These are phyloP conservation scores for Gracilaria domingensis DNA, from an alignment of 23 red algal genomes.

Conservation along the genomic window DNA sequence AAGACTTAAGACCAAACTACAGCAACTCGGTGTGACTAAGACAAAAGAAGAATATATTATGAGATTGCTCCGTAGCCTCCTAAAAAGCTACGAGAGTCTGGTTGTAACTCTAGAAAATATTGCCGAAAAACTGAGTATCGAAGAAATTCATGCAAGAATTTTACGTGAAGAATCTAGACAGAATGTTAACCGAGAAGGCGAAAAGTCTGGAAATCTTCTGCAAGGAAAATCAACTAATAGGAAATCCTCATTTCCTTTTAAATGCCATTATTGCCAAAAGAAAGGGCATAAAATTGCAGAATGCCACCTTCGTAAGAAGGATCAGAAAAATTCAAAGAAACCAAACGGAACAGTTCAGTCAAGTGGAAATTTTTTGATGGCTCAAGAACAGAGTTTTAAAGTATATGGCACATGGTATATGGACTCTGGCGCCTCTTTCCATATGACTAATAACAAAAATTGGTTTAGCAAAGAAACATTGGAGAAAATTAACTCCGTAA, in stretches of 20 bases:
- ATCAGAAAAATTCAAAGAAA: too few relatives aligned
- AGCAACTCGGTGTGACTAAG: not conserved
- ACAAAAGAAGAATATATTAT: slow-evolving; percentile 12
- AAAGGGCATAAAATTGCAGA: slow-evolving; percentile 35
- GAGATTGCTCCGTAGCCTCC: slow-evolving; percentile 10
- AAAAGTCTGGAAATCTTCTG: not conserved
- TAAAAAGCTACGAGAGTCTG: slow-evolving; percentile 23
- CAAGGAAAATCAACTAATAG: not conserved
- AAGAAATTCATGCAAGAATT: slow-evolving; percentile 24
- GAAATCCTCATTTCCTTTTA: not conserved
- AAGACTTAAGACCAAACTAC: too few relatives aligned
- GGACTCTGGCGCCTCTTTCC: too few relatives aligned
- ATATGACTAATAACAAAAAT: too few relatives aligned
- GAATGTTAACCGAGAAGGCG: too few relatives aligned
- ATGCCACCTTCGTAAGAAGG: not conserved
- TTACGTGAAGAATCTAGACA: slow-evolving; percentile 19
- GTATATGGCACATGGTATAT: too few relatives aligned
- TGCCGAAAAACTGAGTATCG: too few relatives aligned
- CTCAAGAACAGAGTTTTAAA: too few relatives aligned
- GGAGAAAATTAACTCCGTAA: too few relatives aligned
- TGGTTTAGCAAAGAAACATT: too few relatives aligned
- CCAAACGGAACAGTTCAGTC: not conserved
- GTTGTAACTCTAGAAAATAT: slow-evolving; percentile 7
- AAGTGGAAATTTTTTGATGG: not conserved
- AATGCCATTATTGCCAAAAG: slow-evolving; percentile 23